These are phyloP conservation scores for Stylosanthes scabra DNA, from an alignment of 331 rosid genomes.

Conservation along the genomic window DNA sequence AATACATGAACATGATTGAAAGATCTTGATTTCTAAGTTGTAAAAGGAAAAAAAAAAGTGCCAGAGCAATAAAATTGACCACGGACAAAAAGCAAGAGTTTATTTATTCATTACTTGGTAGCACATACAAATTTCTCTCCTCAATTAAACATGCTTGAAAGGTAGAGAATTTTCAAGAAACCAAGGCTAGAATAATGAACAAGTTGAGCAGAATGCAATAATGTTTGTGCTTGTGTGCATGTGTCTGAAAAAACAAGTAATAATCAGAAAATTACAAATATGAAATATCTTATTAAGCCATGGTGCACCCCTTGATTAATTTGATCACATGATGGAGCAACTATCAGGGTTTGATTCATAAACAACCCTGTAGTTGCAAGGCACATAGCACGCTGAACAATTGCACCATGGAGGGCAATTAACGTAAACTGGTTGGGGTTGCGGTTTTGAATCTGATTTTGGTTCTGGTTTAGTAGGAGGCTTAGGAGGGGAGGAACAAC, in stretches of 20 bases:
- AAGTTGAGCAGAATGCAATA: background rate
- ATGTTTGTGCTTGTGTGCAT: too few relatives aligned
- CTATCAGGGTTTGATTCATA: slow-evolving; percentile 14
- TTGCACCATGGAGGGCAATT: slow-evolving; percentile 40
- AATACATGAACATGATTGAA: too few relatives aligned
- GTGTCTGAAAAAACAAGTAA: background rate
- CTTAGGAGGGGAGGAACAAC: background rate
- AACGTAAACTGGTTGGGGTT: background rate
- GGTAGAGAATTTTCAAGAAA: background rate
- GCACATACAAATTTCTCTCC: too few relatives aligned
- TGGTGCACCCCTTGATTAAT: background rate
- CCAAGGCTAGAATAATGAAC: background rate
- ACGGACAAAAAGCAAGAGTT: too few relatives aligned
- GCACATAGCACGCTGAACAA: slow-evolving; percentile 23
- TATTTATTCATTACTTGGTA: too few relatives aligned
- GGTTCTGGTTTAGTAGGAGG: background rate
- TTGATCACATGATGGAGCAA: slow-evolving; percentile 44
- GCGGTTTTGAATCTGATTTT: too few relatives aligned
- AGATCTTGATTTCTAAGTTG: too few relatives aligned
- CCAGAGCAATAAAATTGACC: too few relatives aligned
- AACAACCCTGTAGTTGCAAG: slow-evolving; percentile 15
- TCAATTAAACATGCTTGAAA: too few relatives aligned
- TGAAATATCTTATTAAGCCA: background rate
- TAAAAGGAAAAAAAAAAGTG: too few relatives aligned
- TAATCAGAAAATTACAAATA: background rate